Evolutionary conservation across 2,329 filamentous ascomycete species (phyloP).

Genomic region (Alternaria sp.): DNA sequence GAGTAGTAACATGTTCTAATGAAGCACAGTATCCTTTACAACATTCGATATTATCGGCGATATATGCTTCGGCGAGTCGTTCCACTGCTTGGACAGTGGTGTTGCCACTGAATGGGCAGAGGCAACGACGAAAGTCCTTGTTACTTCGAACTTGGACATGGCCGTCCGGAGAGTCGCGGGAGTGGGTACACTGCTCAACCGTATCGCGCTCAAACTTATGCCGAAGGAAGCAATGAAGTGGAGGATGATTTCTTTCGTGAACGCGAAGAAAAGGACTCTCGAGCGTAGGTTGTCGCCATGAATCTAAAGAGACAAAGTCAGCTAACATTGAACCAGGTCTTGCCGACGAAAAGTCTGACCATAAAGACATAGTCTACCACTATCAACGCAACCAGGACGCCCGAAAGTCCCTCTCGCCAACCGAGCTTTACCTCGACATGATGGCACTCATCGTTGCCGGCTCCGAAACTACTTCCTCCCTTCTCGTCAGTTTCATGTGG

Average conservation of each 20-base stretch:
- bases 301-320: not conserved
- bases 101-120: not conserved
- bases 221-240: not conserved
- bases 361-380: not conserved
- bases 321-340: not conserved
- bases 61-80: not conserved
- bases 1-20: not conserved
- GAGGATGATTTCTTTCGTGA: not conserved
- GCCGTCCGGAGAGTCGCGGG: not conserved
- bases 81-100: not conserved
- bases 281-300: not conserved
- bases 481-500: not conserved
- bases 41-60: conserved; percentile 2
- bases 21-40: not conserved
- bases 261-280: not conserved
- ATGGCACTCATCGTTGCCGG: not conserved
- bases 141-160: not conserved
- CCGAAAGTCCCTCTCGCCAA: not conserved
- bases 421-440: not conserved
- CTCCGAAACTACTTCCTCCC: not conserved
- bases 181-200: not conserved
- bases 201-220: not conserved
- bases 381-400: not conserved
- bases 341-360: not conserved
- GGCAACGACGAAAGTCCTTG: not conserved